Evolutionary conservation across 1,284 basidiomycete genomes (phyloP).

Genomic region (Fomitopsis betulina): DNA sequence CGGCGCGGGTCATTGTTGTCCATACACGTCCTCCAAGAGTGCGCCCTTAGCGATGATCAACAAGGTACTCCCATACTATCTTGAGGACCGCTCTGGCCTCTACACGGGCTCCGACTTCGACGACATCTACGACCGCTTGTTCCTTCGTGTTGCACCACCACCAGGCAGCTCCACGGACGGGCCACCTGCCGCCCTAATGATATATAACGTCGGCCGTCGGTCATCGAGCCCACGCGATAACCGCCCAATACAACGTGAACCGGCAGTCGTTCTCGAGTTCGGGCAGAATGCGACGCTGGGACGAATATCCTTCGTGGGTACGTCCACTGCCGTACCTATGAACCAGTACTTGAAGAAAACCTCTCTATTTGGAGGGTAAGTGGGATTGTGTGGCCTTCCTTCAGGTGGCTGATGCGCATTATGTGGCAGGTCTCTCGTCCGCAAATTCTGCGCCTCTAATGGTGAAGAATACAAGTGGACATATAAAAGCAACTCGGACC

Average conservation of each 20-base stretch:
- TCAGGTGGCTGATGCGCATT: conserved; percentile 1
- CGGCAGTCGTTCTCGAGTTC: conserved; percentile 56
- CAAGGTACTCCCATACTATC: conserved; percentile 44
- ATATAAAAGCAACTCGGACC: conserved; percentile 42
- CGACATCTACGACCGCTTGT: conserved; percentile 69
- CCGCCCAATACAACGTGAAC: conserved; percentile 44
- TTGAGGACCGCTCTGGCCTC: conserved; percentile 68
- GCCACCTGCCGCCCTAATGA: conserved; percentile 22
- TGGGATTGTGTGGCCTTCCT: conserved; percentile 4
- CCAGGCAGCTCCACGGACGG: conserved; percentile 25
- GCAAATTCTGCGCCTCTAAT: conserved; percentile 63
- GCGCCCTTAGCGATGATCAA: conserved; percentile 22
- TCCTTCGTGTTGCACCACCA: conserved; percentile 51
- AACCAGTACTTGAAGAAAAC: conserved; percentile 55
- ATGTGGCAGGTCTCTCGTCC: conserved; percentile 46
- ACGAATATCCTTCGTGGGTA: conserved; percentile 45
- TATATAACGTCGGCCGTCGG: conserved; percentile 61
- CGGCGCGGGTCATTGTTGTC: background rate
- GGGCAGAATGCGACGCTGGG: conserved; percentile 49
- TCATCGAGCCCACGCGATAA: conserved; percentile 52
- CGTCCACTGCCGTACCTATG: conserved; percentile 46
- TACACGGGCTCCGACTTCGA: conserved; percentile 58
- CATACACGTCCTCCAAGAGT: background rate
- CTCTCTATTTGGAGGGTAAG: conserved; percentile 59
- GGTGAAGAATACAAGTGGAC: conserved; percentile 66